Conservation (phyloP, 2,329 filamentous ascomycete genomes). For the Aspergillus sp. region DNA sequence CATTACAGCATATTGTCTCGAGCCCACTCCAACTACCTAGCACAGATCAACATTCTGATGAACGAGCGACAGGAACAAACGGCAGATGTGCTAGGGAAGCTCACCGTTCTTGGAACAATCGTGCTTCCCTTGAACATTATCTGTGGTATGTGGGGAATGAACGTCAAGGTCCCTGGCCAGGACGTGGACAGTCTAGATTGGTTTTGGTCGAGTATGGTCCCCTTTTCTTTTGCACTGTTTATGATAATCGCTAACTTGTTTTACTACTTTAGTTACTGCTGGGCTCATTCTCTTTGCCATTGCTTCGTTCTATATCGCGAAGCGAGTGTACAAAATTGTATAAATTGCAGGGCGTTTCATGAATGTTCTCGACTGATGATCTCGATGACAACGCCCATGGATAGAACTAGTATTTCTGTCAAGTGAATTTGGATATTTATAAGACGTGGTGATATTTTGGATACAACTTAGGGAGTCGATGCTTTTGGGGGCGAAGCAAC, state of each 20-base stretch:
- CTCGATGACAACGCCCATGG: too few relatives aligned
- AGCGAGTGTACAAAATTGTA: conserved; percentile 77
- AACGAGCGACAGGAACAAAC: conserved; percentile 96
- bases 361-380: too few relatives aligned
- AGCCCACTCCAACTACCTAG: conserved; percentile 95
- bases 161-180: conserved; percentile 92
- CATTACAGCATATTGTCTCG: conserved; percentile 70
- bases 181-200: conserved; percentile 71
- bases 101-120: conserved; percentile 94
- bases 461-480: too few relatives aligned
- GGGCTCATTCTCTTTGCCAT: conserved; percentile 75
- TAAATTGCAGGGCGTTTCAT: conserved; percentile 26
- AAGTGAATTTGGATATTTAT: too few relatives aligned
- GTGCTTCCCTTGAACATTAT: conserved; percentile 99
- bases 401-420: too few relatives aligned
- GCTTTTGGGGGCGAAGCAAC: too few relatives aligned
- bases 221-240: neutral
- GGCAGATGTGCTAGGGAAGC: conserved; percentile 86
- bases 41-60: conserved; percentile 98
- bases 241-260: too few relatives aligned
- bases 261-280: conserved; percentile 52
- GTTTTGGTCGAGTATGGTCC: conserved; percentile 58
- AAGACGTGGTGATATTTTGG: too few relatives aligned
- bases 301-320: conserved; percentile 74
- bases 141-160: conserved; percentile 98